phyloP scores from a whole-genome alignment of 129 eudicot species.

The Chrysanthemum seticuspe region DNA sequence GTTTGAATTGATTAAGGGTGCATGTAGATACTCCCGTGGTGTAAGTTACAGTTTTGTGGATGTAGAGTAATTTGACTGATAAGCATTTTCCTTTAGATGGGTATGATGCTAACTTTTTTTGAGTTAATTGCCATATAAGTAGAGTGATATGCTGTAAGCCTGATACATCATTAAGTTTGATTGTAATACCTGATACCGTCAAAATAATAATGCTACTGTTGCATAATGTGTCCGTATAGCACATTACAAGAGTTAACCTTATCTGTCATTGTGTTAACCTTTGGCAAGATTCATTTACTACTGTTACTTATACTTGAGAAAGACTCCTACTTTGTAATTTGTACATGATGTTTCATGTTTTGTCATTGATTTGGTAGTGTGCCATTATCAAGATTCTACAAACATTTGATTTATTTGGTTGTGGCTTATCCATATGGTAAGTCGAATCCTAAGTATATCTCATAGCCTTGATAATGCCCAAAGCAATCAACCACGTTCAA shows the following conservation, averaged over 20 bases:
- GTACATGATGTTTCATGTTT: background rate
- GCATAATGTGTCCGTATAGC: slow-evolving; percentile 11
- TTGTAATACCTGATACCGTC: slow-evolving; percentile 1
- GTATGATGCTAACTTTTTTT: background rate
- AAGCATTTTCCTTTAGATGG: slow-evolving; percentile 9
- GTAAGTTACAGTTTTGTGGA: slow-evolving; percentile 14
- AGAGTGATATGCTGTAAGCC: slow-evolving; percentile 8
- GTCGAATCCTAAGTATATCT: no score
- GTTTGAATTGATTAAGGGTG: slow-evolving; percentile 12
- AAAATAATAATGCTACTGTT: slow-evolving; percentile 1
- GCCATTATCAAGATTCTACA: no score
- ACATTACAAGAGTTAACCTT: background rate
- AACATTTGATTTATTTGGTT: no score
- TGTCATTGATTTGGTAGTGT: no score
- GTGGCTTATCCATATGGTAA: no score
- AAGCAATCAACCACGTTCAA: no score
- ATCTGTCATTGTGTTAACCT: background rate
- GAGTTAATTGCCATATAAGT: slow-evolving; percentile 5
- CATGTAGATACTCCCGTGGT: slow-evolving; percentile 4
- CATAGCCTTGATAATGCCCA: no score
- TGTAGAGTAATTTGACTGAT: slow-evolving; percentile 15
- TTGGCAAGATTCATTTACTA: background rate
- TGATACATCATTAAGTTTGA: slow-evolving; percentile 9
- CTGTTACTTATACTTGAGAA: background rate
- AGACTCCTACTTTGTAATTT: background rate